Conservation (phyloP, 2,329 filamentous ascomycete species). For the Blumeria hordei region DNA sequence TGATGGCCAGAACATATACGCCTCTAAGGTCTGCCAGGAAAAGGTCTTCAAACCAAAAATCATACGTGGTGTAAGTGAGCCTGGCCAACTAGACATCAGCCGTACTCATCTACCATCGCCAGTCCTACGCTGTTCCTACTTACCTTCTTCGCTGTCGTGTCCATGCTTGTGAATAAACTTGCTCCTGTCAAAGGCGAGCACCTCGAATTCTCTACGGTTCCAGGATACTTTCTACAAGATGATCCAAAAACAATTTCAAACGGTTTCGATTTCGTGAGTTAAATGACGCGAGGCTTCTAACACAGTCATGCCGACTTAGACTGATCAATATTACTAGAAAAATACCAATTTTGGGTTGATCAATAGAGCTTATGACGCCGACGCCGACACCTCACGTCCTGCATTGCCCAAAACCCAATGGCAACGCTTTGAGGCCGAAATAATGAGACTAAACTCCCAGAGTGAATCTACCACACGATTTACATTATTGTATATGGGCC, state of each 20-base stretch:
- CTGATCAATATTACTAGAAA: background rate
- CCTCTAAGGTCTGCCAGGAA: too few species aligned
- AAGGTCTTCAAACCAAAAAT: too few species aligned
- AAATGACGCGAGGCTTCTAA: background rate
- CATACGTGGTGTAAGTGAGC: too few species aligned
- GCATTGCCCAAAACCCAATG: slow-evolving; percentile 28
- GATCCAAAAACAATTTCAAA: slow-evolving; percentile 28
- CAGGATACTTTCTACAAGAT: slow-evolving; percentile 41
- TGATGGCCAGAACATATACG: too few species aligned
- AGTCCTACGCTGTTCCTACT: too few species aligned
- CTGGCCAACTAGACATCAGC: too few species aligned
- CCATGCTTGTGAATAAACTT: too few species aligned
- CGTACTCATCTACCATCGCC: too few species aligned
- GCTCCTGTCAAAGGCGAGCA: slow-evolving; percentile 8
- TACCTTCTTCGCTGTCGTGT: too few species aligned
- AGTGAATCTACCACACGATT: slow-evolving; percentile 25
- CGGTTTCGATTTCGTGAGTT: slow-evolving; percentile 37
- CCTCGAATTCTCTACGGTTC: slow-evolving; percentile 29
- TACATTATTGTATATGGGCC: slow-evolving; percentile 37
- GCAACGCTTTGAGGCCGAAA: slow-evolving; percentile 36
- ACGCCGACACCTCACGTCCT: slow-evolving; percentile 18
- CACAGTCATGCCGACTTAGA: background rate
- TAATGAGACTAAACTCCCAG: slow-evolving; percentile 27
- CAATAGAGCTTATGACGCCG: slow-evolving; percentile 32
- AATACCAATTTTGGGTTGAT: slow-evolving; percentile 40